Evolutionary conservation across 331 rosid species (phyloP).

Genomic region (Malus hybrid): DNA sequence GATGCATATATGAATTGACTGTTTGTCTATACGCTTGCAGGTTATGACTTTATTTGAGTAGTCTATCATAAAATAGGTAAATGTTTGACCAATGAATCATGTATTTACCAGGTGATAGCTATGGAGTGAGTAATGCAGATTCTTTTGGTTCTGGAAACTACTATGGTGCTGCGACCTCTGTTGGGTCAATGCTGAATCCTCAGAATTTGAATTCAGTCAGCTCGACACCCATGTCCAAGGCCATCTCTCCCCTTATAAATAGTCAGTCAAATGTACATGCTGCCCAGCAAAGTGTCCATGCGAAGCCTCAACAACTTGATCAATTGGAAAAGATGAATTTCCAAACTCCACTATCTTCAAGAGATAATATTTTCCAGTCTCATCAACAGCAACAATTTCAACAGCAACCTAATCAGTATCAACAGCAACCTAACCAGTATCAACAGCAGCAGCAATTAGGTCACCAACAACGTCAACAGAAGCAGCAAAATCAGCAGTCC

Average conservation of each 20-base stretch:
- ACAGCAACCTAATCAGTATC: conserved; percentile 59
- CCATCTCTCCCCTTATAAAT: conserved; percentile 41
- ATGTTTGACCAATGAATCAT: conserved; percentile 19
- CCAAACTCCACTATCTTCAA: conserved; percentile 51
- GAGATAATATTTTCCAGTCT: conserved; percentile 49
- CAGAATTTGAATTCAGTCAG: conserved; percentile 56
- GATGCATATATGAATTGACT: not conserved
- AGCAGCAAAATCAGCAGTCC: conserved; percentile 54
- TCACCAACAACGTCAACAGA: conserved; percentile 49
- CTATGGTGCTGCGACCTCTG: conserved; percentile 52
- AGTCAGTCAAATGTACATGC: conserved; percentile 62
- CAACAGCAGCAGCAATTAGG: conserved; percentile 55
- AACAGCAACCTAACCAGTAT: conserved; percentile 63
- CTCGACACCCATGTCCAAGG: conserved; percentile 55
- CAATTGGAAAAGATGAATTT: conserved; percentile 69
- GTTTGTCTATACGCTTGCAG: not conserved
- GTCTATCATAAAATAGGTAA: conserved; percentile 2
- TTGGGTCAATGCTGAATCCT: conserved; percentile 63
- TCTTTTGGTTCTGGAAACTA: conserved; percentile 64
- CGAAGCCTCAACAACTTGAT: conserved; percentile 52
- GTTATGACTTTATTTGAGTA: not conserved
- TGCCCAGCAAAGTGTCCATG: conserved; percentile 51
- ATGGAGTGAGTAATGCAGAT: conserved; percentile 56
- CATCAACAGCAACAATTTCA: conserved; percentile 64
- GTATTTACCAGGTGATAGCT: conserved; percentile 70